Evolutionary conservation across 2,329 filamentous ascomycete genomes (phyloP), one percentile per base, ranked within the genome.

Genomic region (Trichoderma breve): DNA sequence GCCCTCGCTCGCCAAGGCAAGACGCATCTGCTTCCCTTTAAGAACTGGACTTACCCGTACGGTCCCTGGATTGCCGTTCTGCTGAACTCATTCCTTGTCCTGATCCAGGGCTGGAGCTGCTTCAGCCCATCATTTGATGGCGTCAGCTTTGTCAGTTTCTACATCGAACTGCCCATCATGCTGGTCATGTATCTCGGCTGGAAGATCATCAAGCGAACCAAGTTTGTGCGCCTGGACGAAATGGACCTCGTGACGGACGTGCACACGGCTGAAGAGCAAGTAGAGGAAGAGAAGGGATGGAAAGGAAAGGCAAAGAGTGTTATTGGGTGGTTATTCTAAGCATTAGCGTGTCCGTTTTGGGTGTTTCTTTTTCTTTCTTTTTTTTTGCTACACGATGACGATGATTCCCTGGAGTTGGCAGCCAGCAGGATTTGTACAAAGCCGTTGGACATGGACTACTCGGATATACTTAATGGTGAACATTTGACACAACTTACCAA

Each of bases 131-230:
- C 73, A 2, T 92, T 91, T 76, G 83, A 84, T 62, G 82, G 80
- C 2, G 87, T 91, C 14, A 84, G 86, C 76, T 91, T 92, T 75
- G 87, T 92, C 61, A 90, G 87, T 72, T 89, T 84, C 74, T 91
- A 92, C 75, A 84, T 92, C 47, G 88, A 91, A 79, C 79, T 91
- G 28, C 87, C 89, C 0, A 75, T 91, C 72, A 89, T 91, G 84
- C 74, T 87, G 18, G 75, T 90, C 9, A 84, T 95, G 39, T 95
- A 88, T 77, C 58, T 91, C 0, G 89, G 84, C 6, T 95, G 92
- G 91, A 96, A 95, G 80, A 30, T 93, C 1, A 71, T 89, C 73
- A 91, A 93, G 80, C 86, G 84, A 77, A 93, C 91, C 0, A 89
- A 85, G 73, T 84, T 86, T 72, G 81, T 86, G 36, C 84, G 81